Base-by-base conservation (phyloP, 768 basidiomycete genomes). In the Hypholoma sublateritium region DNA sequence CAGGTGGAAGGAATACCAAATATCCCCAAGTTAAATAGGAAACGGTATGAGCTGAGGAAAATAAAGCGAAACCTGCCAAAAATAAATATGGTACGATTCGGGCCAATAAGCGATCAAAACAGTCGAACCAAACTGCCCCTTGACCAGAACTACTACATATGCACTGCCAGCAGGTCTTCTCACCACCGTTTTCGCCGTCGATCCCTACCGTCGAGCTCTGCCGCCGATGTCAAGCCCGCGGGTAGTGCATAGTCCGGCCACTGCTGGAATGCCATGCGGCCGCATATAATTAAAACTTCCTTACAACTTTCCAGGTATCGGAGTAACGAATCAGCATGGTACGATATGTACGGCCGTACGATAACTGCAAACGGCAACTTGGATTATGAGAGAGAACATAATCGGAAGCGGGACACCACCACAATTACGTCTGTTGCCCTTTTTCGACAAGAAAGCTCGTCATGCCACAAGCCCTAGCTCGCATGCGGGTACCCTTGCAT, bases 81-180 rank as follows among this genome's bases (percentile, higher is more conserved):
- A 74, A 71, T 69, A 73, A 75, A 66, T 74, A 69, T 79, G 77
- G 77, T 79, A 77, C 77, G 77, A 78, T 75, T 71, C 67, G 62
- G 65, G 54, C 41, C 55, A 53, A 60, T 36, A 50, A 51, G 47
- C 62, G 50, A 53, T 47, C 55, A 54, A 57, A 59, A 63, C 57
- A 63, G 54, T 63, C 55, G 62, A 60, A 58, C 62, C 57, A 59
- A 63, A 60, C 55, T 51, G 43, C 56, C 25, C 50, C 47, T 44
- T 34, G 21, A 3, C 32, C 45, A 21, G 16, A 24, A 17, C 39
- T 13, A 17, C 39, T 43, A 16, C 25, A 11, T 25, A 14, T 19
- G 21, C 43, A 21, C 41, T 44, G 28, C 43, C 43, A 44, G 28
- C 28, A 32, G 28, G 28, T n/a, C 28, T 43, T 42, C 28, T 35